Evolutionary conservation across 371 early-diverging fungal genomes (phyloP).

Genomic region (Actinomucor elegans): DNA sequence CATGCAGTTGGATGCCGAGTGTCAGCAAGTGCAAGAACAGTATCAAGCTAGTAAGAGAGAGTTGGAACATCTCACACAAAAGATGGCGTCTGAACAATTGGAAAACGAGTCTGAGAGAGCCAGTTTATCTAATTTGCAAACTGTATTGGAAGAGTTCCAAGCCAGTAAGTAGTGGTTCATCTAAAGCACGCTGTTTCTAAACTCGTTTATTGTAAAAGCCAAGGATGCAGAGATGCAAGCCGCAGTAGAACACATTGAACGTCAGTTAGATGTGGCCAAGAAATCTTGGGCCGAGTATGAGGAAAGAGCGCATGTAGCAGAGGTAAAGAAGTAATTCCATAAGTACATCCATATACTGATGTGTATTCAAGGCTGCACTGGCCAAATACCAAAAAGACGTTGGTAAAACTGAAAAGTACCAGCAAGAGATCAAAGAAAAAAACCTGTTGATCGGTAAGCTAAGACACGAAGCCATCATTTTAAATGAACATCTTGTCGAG

Average conservation of each 20-base stretch:
- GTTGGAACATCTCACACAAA: slow-evolving; percentile 32
- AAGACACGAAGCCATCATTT: slow-evolving; percentile 80
- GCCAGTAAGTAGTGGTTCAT: slow-evolving; percentile 52
- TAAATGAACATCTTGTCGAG: slow-evolving; percentile 82
- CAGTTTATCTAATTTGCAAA: slow-evolving; percentile 79
- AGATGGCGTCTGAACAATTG: slow-evolving; percentile 27
- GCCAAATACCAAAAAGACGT: slow-evolving; percentile 61
- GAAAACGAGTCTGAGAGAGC: slow-evolving; percentile 63
- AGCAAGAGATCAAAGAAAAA: slow-evolving; percentile 76
- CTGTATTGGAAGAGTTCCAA: slow-evolving; percentile 87
- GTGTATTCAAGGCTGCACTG: slow-evolving; percentile 33
- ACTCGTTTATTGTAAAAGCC: slow-evolving; percentile 22
- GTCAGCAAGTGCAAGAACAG: slow-evolving; percentile 51
- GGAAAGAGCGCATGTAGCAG: slow-evolving; percentile 58
- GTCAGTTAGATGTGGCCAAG: slow-evolving; percentile 54
- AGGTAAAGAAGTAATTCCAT: no score
- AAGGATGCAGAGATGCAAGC: slow-evolving; percentile 78
- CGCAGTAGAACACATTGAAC: slow-evolving; percentile 70
- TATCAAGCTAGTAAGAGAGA: slow-evolving; percentile 34
- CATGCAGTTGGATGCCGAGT: slow-evolving; percentile 56
- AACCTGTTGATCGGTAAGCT: slow-evolving; percentile 74
- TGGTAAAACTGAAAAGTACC: slow-evolving; percentile 61
- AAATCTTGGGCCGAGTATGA: slow-evolving; percentile 60
- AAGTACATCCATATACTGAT: no score
- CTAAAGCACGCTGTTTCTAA: background rate